Conservation (phyloP, 345 rosid genomes). For the Passiflora organensis region DNA sequence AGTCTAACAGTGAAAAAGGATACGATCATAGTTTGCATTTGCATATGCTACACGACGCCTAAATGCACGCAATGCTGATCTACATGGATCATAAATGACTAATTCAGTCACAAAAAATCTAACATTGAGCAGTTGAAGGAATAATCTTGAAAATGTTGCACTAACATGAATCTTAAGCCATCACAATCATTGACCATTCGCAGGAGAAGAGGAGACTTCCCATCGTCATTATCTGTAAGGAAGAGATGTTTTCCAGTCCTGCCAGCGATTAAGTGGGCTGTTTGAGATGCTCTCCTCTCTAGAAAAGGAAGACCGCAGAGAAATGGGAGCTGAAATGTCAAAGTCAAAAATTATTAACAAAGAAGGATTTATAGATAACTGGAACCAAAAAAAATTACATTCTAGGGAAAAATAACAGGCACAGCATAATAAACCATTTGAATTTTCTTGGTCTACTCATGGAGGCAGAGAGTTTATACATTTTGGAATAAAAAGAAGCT, state of each 20-base stretch:
- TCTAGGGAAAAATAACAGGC: too few species aligned
- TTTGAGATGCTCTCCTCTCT: slow-evolving; percentile 53
- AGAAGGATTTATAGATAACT: too few species aligned
- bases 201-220: slow-evolving; percentile 71
- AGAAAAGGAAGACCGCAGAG: slow-evolving; percentile 56
- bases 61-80: slow-evolving; percentile 81
- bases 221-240: slow-evolving; percentile 51
- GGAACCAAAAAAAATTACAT: too few species aligned
- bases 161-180: slow-evolving; percentile 79
- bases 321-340: slow-evolving; percentile 52
- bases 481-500: too few species aligned
- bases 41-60: slow-evolving; percentile 75
- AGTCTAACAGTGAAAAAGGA: slow-evolving; percentile 29
- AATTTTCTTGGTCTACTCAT: too few species aligned
- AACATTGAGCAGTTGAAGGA: too few species aligned
- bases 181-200: slow-evolving; percentile 59
- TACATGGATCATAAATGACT: slow-evolving; percentile 22
- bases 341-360: background rate
- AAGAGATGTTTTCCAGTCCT: slow-evolving; percentile 84
- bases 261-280: slow-evolving; percentile 56
- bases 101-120: slow-evolving; percentile 1
- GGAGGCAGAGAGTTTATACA: too few species aligned
- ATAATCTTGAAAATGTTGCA: background rate
- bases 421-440: too few species aligned
- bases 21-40: slow-evolving; percentile 72